Base-by-base conservation (phyloP, 805 yeast species). In the Isabelozyma rhagii region DNA sequence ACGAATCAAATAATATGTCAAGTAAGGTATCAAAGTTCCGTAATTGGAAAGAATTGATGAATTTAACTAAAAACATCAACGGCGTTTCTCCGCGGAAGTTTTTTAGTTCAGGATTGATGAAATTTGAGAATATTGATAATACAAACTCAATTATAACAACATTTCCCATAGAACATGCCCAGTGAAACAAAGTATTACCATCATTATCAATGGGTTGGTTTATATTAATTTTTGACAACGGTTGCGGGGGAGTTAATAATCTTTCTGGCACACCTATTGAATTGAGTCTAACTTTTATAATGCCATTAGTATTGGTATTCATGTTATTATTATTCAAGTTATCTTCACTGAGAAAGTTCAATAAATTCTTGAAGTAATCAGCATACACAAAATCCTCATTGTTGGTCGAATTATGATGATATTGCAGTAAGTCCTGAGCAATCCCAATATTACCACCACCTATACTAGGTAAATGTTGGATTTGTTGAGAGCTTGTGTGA, bases 161-260 rank as follows among this genome's bases (percentile, higher is more conserved):
- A 50, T 89, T 82, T 0, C 96, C 98, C 64, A 94, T 77, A 0
- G 97, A 89, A 13, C 97, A 84, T 3, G 97, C 96, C 96, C 98
- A 89, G 67, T 94, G 99, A 50, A 94, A 75, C 0, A 97, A 90
- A 0, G 97, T 87, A 62, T 94, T 94, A 0, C 98, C 97, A 50
- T 86, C 82, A 57, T 89, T 96, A 67, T 96, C 99, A 43, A 96
- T 88, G 1, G 97, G 85, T 34, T 90, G 89, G 60, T 90, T 94
- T 46, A 92, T 75, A 51, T 82, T 79, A 38, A 89, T 81, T 57
- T 82, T 80, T n/a, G 61, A 54, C 2, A 71, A 50, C 8, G 79
- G 78, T 38, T 72, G 68, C 1, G 93, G 92, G 5, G 88, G 87
- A 46, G 74, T 68, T 29, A 74, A 63, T 27, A 84, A 61, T 47